A percentile compares a stretch with the other conserved stretches of the same genome.
phyloP scores from a whole-genome alignment of 805 yeast species.

The Yarrowia sp. region DNA sequence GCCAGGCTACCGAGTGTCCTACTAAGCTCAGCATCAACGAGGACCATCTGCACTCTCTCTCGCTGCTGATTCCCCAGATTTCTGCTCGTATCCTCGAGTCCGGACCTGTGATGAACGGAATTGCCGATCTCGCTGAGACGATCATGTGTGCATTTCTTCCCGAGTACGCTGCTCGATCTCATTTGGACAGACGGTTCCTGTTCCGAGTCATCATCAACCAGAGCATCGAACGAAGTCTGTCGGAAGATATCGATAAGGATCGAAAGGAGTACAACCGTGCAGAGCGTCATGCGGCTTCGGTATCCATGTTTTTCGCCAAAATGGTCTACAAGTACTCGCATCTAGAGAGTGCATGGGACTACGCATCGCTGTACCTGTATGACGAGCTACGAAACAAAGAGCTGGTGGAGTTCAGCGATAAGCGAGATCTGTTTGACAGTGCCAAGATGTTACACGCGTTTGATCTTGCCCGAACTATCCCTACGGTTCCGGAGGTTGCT shows the following conservation, averaged over 20 bases:
- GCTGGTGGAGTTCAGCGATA: background rate
- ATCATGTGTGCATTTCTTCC: background rate
- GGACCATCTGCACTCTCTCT: background rate
- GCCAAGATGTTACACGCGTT: background rate
- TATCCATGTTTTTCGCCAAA: conserved; percentile 4
- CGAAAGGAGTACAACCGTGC: background rate
- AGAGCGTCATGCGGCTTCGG: background rate
- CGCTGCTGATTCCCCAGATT: background rate
- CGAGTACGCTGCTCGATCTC: conserved; percentile 11
- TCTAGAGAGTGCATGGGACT: conserved; percentile 20
- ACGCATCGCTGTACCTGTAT: conserved; percentile 7
- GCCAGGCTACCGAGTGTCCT: conserved; percentile 1
- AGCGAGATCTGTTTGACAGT: conserved; percentile 1
- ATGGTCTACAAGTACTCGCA: conserved; percentile 14
- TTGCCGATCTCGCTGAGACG: background rate
- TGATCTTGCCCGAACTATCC: conserved; percentile 16
- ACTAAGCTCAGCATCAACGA: background rate
- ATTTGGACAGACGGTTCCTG: background rate
- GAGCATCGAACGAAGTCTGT: conserved; percentile 1
- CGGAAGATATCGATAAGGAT: background rate
- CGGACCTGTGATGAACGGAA: background rate
- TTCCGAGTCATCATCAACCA: conserved; percentile 1
- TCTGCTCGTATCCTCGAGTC: background rate
- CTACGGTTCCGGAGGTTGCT: background rate
- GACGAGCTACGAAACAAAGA: conserved; percentile 1